Evolutionary conservation across 2,329 filamentous ascomycete species (phyloP).

Genomic region (Didymella exigua): DNA sequence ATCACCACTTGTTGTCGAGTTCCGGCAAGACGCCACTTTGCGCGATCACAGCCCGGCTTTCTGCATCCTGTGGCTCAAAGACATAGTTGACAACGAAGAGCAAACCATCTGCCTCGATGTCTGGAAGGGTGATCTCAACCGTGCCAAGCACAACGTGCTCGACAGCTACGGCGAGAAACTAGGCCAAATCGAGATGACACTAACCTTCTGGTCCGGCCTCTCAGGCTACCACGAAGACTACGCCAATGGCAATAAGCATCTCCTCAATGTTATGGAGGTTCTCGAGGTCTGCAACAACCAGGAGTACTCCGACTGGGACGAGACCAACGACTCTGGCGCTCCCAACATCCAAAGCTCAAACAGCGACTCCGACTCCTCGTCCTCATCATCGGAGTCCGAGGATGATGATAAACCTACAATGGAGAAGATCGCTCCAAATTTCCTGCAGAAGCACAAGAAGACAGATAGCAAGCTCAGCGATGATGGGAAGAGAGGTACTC

Average conservation of each 20-base stretch:
- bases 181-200: conserved; percentile 62
- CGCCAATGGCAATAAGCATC: conserved; percentile 60
- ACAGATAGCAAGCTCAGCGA: conserved; percentile 32
- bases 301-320: conserved; percentile 49
- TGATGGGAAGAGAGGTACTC: conserved; percentile 53
- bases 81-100: conserved; percentile 71
- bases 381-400: conserved; percentile 25
- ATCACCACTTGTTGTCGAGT: conserved; percentile 62
- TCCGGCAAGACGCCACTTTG: conserved; percentile 61
- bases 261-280: conserved; percentile 67
- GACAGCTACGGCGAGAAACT: conserved; percentile 61
- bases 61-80: conserved; percentile 70
- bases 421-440: conserved; percentile 31
- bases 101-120: conserved; percentile 64
- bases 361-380: conserved; percentile 45
- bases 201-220: conserved; percentile 67
- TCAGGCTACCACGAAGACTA: conserved; percentile 64
- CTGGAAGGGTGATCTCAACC: conserved; percentile 69
- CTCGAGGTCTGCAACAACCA: conserved; percentile 66
- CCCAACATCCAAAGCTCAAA: conserved; percentile 13
- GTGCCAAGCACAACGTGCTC: conserved; percentile 56
- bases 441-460: conserved; percentile 32
- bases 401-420: conserved; percentile 24
- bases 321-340: conserved; percentile 17
- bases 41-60: conserved; percentile 65